phyloP scores from a whole-genome alignment of 2,329 filamentous ascomycete genomes.

The Botryosphaeria dothidea region DNA sequence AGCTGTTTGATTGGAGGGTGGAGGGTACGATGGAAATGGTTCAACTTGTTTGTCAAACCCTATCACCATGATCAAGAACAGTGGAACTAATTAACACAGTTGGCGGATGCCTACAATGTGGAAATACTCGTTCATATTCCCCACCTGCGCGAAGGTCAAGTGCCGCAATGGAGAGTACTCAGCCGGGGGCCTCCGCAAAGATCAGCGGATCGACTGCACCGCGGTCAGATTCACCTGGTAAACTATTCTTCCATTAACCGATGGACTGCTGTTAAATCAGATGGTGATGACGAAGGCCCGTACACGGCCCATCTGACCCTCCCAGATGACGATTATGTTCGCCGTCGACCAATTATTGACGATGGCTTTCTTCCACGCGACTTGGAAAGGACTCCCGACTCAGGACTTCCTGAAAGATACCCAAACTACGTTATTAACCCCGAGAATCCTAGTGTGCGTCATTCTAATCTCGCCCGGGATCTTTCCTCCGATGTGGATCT shows the following conservation, averaged over 20 bases:
- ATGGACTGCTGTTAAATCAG: neutral
- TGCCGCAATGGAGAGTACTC: neutral
- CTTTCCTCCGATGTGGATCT: neutral
- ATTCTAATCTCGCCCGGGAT: neutral
- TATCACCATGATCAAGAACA: no score
- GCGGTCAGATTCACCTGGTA: neutral
- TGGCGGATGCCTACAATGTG: neutral
- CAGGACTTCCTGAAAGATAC: neutral
- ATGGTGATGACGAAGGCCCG: no score
- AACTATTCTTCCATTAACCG: neutral
- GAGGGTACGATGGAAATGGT: neutral
- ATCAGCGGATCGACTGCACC: neutral
- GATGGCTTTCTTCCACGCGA: neutral
- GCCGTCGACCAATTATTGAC: neutral
- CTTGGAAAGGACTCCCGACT: neutral
- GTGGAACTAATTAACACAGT: no score
- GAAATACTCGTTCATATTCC: neutral
- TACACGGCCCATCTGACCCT: neutral
- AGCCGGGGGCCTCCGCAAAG: neutral
- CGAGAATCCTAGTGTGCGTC: no score
- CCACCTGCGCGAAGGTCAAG: neutral
- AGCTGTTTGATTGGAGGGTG: slow-evolving; percentile 3
- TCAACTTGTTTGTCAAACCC: no score
- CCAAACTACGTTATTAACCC: neutral
- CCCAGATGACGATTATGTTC: neutral